Conservation (phyloP, 768 basidiomycete genomes). For the Kwoniella pini region DNA sequence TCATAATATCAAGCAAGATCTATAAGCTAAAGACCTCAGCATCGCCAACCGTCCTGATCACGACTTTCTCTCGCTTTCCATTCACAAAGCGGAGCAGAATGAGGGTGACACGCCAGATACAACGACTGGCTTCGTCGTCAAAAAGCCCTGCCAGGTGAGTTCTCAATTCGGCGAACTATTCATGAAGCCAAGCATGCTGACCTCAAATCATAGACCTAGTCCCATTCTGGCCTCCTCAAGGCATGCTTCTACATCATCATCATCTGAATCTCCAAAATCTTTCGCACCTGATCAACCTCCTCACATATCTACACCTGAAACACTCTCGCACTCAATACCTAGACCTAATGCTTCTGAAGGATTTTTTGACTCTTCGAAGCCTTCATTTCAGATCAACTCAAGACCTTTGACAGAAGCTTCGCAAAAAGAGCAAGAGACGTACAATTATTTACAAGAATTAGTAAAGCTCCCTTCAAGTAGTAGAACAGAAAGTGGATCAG, state of each 20-base stretch:
- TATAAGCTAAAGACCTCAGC: too few species aligned
- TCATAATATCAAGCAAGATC: too few species aligned
- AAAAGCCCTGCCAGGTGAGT: slow-evolving; percentile 8
- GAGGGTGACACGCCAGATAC: not conserved
- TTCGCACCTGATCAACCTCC: not conserved
- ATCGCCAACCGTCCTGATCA: too few species aligned
- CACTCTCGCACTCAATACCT: slow-evolving; percentile 1
- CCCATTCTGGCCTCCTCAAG: not conserved
- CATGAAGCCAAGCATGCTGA: not conserved
- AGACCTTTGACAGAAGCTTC: not conserved
- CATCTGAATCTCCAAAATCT: not conserved
- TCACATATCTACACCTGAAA: not conserved
- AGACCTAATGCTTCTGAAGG: not conserved
- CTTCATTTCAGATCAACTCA: not conserved
- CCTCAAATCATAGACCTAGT: not conserved
- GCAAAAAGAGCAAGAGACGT: not conserved
- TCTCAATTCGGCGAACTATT: not conserved
- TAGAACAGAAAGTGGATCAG: slow-evolving; percentile 3
- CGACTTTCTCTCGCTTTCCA: too few species aligned
- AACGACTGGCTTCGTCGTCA: slow-evolving; percentile 5
- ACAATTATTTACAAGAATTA: not conserved
- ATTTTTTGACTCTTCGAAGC: slow-evolving; percentile 1
- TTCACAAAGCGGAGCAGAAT: not conserved
- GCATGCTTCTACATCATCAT: slow-evolving; percentile 10
- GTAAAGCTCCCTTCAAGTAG: not conserved